Conservation (phyloP, 805 yeast genomes). For the Hanseniaspora taiwanica region DNA sequence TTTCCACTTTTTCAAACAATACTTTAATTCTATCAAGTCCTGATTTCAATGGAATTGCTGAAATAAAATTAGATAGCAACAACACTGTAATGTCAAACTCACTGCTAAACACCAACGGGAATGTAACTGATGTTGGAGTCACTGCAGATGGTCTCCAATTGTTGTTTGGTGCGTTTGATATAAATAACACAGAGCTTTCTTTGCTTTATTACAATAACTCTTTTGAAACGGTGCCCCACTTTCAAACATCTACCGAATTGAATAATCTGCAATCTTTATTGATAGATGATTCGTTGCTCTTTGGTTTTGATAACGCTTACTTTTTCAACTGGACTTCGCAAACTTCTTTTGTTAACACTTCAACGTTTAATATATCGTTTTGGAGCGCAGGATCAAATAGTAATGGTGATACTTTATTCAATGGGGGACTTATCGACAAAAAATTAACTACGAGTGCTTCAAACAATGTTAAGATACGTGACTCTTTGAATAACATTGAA, state of each 20-base stretch:
- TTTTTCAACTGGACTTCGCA: constrained; percentile 19
- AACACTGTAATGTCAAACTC: constrained; percentile 8
- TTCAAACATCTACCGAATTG: constrained; percentile 9
- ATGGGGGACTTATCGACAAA: constrained; percentile 30
- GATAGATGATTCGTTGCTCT: constrained; percentile 1
- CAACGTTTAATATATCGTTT: constrained; percentile 15
- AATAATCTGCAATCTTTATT: constrained; percentile 8
- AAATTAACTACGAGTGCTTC: constrained; percentile 12
- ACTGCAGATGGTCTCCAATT: constrained; percentile 15
- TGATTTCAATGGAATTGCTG: constrained; percentile 26
- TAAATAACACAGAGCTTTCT: constrained; percentile 7
- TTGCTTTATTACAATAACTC: constrained; percentile 15
- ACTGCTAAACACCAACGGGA: constrained; percentile 9
- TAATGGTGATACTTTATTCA: constrained; percentile 22
- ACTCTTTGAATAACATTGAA: constrained; percentile 10
- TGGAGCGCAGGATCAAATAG: constrained; percentile 19
- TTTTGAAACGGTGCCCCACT: constrained; percentile 11
- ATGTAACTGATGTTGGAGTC: constrained; percentile 25
- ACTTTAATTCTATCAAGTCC: constrained; percentile 38
- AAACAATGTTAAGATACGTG: constrained; percentile 14
- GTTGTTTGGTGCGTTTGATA: constrained; percentile 13
- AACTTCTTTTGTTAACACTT: constrained; percentile 11
- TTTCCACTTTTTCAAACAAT: constrained; percentile 21
- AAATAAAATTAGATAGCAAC: constrained; percentile 16
- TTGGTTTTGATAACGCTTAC: constrained; percentile 14